phyloP scores from a whole-genome alignment of 441 rosid species.

The Pelargonium cotyledonis region DNA sequence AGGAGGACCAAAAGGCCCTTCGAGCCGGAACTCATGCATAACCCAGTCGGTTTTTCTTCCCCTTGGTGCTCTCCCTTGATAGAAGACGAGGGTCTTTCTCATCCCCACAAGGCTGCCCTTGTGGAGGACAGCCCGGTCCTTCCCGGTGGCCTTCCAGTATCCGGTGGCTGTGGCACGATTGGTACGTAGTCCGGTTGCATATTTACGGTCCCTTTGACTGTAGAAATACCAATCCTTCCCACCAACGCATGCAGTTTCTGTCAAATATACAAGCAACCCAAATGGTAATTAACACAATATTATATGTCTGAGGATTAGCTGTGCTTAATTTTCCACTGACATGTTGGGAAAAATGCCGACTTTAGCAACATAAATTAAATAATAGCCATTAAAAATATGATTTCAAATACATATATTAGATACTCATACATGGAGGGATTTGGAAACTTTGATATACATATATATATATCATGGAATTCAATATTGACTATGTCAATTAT shows the following conservation, averaged over 20 bases:
- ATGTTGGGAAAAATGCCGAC: background rate
- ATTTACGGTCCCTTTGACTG: slow-evolving; percentile 50
- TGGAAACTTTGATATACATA: too few relatives aligned
- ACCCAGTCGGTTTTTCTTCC: slow-evolving; percentile 55
- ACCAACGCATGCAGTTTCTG: slow-evolving; percentile 39
- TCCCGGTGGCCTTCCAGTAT: slow-evolving; percentile 67
- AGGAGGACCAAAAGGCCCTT: slow-evolving; percentile 31
- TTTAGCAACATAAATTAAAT: too few relatives aligned
- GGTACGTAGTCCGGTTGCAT: slow-evolving; percentile 55
- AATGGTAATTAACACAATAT: background rate
- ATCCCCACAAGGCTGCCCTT: slow-evolving; percentile 47
- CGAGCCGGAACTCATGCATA: slow-evolving; percentile 60
- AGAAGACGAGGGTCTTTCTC: slow-evolving; percentile 63
- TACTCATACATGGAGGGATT: too few relatives aligned
- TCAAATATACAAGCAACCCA: background rate
- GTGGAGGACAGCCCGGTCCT: slow-evolving; percentile 33
- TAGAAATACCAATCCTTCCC: slow-evolving; percentile 63
- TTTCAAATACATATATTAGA: too few relatives aligned
- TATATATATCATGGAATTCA: too few relatives aligned
- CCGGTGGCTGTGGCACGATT: slow-evolving; percentile 23
- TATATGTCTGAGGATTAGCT: background rate
- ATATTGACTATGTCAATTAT: too few relatives aligned
- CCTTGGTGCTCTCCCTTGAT: slow-evolving; percentile 60
- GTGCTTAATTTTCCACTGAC: background rate
- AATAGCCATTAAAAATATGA: too few relatives aligned